These are phyloP conservation scores for Lindgomyces ingoldianus DNA, from an alignment of 495 filamentous ascomycete species.

Conservation along the genomic window DNA sequence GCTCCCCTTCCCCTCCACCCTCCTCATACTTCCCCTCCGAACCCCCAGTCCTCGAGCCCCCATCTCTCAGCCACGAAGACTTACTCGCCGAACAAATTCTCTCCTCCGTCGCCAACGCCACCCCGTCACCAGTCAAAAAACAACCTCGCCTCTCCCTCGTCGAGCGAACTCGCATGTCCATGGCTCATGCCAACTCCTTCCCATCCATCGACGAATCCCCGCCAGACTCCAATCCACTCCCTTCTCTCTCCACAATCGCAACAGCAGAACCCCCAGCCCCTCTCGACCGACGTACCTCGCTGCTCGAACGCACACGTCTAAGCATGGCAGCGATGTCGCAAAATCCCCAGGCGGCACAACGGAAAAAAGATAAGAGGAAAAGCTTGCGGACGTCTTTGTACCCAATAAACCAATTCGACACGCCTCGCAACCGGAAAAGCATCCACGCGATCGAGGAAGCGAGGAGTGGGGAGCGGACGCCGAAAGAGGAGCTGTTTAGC, in stretches of 20 bases:
- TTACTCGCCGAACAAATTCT: conserved; percentile 43
- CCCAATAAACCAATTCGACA: conserved; percentile 64
- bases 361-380: conserved; percentile 23
- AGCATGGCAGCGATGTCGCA: conserved; percentile 67
- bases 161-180: conserved; percentile 50
- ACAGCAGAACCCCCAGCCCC: neutral
- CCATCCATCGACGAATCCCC: conserved; percentile 28
- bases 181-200: conserved; percentile 41
- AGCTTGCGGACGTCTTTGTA: conserved; percentile 50
- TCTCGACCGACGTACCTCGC: conserved; percentile 35
- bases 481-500: conserved; percentile 60
- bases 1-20: conserved; percentile 10
- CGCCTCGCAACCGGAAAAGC: conserved; percentile 47
- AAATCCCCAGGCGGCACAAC: neutral
- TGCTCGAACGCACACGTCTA: conserved; percentile 76
- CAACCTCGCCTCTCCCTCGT: conserved; percentile 43
- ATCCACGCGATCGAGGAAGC: conserved; percentile 23
- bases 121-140: conserved; percentile 44
- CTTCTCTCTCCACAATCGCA: neutral
- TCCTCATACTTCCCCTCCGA: conserved; percentile 24
- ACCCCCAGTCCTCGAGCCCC: conserved; percentile 20
- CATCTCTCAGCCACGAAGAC: conserved; percentile 29
- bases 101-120: conserved; percentile 42
- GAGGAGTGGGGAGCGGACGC: conserved; percentile 47
- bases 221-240: neutral